phyloP scores from a whole-genome alignment of 495 filamentous ascomycete genomes.

The Friedmanniomyces endolithicus region DNA sequence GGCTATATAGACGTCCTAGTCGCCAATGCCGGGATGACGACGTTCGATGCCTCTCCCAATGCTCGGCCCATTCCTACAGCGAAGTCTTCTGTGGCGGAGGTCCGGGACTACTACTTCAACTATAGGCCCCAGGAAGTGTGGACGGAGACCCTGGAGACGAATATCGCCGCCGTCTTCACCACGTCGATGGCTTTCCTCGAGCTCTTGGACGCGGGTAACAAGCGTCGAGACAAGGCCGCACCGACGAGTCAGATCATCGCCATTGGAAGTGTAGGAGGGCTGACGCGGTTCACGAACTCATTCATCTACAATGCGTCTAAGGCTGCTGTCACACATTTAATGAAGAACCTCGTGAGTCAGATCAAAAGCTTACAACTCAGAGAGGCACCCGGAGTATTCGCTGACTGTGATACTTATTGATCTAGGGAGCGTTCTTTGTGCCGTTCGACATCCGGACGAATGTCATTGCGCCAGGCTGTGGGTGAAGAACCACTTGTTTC shows the following conservation, averaged over 20 bases:
- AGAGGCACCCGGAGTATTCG: no score
- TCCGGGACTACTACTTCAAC: conserved; percentile 20
- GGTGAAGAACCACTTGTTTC: background rate
- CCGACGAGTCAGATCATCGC: conserved; percentile 29
- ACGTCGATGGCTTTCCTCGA: conserved; percentile 32
- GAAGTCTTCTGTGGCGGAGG: conserved; percentile 7
- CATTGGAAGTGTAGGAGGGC: conserved; percentile 24
- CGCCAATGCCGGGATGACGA: conserved; percentile 20
- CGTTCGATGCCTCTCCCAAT: conserved; percentile 14
- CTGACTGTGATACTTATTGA: no score
- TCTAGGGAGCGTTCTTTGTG: conserved; percentile 20
- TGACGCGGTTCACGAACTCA: conserved; percentile 12
- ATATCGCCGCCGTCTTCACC: conserved; percentile 17
- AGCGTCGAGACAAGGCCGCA: conserved; percentile 9
- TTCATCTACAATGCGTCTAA: conserved; percentile 24
- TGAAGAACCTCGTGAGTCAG: conserved; percentile 24
- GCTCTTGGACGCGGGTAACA: conserved; percentile 34
- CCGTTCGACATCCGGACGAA: conserved; percentile 26
- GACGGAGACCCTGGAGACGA: conserved; percentile 16
- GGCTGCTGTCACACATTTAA: conserved; percentile 25
- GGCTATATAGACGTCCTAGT: conserved; percentile 31
- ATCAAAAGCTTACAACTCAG: no score
- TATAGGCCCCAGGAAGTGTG: conserved; percentile 11
- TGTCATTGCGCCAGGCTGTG: conserved; percentile 21
- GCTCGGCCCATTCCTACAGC: conserved; percentile 13